Conservation (phyloP, 352 stramenopile genomes). For the Hyaloperonospora arabidopsidis region DNA sequence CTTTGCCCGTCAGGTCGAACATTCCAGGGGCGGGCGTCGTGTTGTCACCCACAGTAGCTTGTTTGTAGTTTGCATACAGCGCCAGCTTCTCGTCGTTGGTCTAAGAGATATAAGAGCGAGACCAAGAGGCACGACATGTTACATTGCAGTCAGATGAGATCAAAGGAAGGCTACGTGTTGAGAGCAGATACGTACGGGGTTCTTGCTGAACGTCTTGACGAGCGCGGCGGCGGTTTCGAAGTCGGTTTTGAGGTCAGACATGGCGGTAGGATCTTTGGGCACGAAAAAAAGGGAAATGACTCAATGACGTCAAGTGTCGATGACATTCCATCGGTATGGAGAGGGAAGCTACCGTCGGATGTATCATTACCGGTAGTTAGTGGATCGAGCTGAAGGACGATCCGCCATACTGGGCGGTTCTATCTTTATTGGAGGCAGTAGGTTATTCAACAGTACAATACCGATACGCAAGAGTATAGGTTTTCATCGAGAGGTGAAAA, state of each 20-base stretch:
- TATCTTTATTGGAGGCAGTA: too few species aligned
- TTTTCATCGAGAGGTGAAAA: too few species aligned
- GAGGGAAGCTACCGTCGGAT: background rate
- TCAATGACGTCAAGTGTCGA: background rate
- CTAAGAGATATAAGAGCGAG: constrained; percentile 7
- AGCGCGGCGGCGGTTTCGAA: constrained; percentile 77
- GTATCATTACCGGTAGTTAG: background rate
- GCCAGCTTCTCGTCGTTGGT: constrained; percentile 87
- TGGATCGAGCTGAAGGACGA: background rate
- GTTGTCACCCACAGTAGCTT: constrained; percentile 84
- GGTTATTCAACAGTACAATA: constrained; percentile 4
- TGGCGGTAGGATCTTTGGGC: constrained; percentile 13
- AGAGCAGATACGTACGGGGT: constrained; percentile 29
- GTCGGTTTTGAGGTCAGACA: constrained; percentile 78
- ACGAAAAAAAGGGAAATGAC: background rate
- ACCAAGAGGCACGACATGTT: constrained; percentile 2
- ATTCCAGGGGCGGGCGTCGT: constrained; percentile 75
- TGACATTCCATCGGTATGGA: background rate
- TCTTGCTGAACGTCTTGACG: constrained; percentile 78
- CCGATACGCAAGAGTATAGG: too few species aligned
- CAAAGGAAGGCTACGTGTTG: background rate
- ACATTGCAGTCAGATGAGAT: background rate
- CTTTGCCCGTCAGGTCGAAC: constrained; percentile 82
- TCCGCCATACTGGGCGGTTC: too few species aligned
- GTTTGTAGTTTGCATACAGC: constrained; percentile 88